Evolutionary conservation across 305 asterid species (phyloP).

Genomic region (Solanum hybrid): DNA sequence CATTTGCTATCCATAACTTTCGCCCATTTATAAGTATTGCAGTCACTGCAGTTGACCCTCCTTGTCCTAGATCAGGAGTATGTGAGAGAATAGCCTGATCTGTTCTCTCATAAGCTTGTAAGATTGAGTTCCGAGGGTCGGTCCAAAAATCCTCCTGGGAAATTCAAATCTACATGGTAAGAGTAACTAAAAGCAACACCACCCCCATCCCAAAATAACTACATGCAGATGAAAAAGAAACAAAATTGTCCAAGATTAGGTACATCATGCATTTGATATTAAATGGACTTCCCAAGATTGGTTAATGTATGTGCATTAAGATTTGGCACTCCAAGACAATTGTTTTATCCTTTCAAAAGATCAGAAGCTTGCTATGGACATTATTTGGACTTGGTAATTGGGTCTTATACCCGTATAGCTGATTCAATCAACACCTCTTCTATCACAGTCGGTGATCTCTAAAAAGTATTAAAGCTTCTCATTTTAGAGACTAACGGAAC

Average conservation of each 20-base stretch:
- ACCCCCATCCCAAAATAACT: not conserved
- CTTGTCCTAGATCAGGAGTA: slow-evolving; percentile 65
- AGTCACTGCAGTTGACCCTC: slow-evolving; percentile 93
- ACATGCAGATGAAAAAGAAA: not conserved
- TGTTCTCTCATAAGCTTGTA: slow-evolving; percentile 52
- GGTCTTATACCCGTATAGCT: not conserved
- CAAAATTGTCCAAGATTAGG: not conserved
- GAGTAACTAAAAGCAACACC: not conserved
- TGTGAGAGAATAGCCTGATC: slow-evolving; percentile 63
- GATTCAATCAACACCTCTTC: not conserved
- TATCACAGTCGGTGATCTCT: not conserved
- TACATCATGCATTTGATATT: not conserved
- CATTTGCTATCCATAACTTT: slow-evolving; percentile 74
- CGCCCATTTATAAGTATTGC: slow-evolving; percentile 78
- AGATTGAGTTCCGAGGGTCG: slow-evolving; percentile 55
- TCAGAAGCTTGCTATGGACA: not conserved
- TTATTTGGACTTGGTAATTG: not conserved
- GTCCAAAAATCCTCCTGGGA: slow-evolving; percentile 71
- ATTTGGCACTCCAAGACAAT: not conserved
- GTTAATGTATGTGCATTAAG: not conserved
- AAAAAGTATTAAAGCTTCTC: not conserved
- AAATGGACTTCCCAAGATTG: not conserved
- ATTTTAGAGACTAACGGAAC: not conserved
- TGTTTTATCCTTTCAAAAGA: not conserved
- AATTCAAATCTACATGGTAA: slow-evolving; percentile 1